phyloP scores from a whole-genome alignment of 495 filamentous ascomycete species.

The Annulohypoxylon stygium region DNA sequence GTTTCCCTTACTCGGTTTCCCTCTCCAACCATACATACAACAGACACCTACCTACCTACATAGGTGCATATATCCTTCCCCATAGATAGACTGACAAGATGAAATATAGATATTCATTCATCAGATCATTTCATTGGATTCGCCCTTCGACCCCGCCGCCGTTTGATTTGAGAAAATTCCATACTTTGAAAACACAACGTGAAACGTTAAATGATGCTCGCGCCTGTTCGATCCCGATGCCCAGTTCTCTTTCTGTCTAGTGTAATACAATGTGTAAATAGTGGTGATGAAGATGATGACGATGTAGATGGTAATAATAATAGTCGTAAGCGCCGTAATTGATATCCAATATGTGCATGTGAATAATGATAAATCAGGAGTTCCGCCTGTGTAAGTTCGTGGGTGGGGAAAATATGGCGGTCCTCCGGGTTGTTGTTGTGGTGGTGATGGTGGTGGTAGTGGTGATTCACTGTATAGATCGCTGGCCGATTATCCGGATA shows the following conservation, averaged over 20 bases:
- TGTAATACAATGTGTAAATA: conserved; percentile 19
- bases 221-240: conserved; percentile 24
- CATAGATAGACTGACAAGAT: neutral
- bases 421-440: neutral
- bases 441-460: no score
- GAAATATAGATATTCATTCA: neutral
- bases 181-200: conserved; percentile 3
- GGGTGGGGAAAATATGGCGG: neutral
- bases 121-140: no score
- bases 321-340: conserved; percentile 29
- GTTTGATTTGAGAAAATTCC: neutral
- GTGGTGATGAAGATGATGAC: neutral
- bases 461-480: neutral
- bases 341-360: conserved; percentile 13
- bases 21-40: neutral
- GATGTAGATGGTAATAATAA: neutral
- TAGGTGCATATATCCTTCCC: neutral
- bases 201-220: conserved; percentile 2
- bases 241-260: conserved; percentile 7
- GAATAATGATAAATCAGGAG: conserved; percentile 8
- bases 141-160: neutral
- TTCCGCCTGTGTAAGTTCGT: neutral
- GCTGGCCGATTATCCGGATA: neutral
- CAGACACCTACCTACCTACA: neutral
- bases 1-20: neutral